phyloP scores from a whole-genome alignment of 2,329 filamentous ascomycete species.

The Parasarocladium wereldwijsianum region DNA sequence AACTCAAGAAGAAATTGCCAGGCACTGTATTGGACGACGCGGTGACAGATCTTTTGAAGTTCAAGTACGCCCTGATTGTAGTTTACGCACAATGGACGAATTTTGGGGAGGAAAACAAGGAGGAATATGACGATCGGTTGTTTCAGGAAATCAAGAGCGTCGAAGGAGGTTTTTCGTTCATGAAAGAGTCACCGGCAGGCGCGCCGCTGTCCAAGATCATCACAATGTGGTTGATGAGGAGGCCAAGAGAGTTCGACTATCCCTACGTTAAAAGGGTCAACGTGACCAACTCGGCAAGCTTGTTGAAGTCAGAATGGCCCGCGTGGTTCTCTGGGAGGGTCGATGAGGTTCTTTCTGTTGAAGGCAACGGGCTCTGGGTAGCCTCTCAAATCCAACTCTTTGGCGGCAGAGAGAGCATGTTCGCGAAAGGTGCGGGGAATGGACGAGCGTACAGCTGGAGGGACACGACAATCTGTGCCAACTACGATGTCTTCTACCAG shows the following conservation, averaged over 20 bases:
- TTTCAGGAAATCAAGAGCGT: conserved; percentile 22
- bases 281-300: conserved; percentile 24
- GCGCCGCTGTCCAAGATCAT: conserved; percentile 30
- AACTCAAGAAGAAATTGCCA: conserved; percentile 20
- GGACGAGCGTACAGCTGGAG: conserved; percentile 33
- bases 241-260: conserved; percentile 29
- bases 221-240: conserved; percentile 29
- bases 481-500: conserved; percentile 28
- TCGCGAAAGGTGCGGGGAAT: conserved; percentile 24
- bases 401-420: conserved; percentile 27
- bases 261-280: conserved; percentile 34
- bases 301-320: conserved; percentile 23
- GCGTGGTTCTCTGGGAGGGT: conserved; percentile 21
- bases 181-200: conserved; percentile 13
- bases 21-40: conserved; percentile 10
- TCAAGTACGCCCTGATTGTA: conserved; percentile 22
- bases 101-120: conserved; percentile 18
- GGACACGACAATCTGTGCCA: conserved; percentile 23
- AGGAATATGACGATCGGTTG: conserved; percentile 19
- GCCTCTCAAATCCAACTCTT: conserved; percentile 29
- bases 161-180: conserved; percentile 10
- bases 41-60: conserved; percentile 19
- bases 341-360: conserved; percentile 19
- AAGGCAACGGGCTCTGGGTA: conserved; percentile 22
- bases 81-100: conserved; percentile 35